Evolutionary conservation across 1,284 basidiomycete genomes (phyloP).

Genomic region (Trichosporon sp.): DNA sequence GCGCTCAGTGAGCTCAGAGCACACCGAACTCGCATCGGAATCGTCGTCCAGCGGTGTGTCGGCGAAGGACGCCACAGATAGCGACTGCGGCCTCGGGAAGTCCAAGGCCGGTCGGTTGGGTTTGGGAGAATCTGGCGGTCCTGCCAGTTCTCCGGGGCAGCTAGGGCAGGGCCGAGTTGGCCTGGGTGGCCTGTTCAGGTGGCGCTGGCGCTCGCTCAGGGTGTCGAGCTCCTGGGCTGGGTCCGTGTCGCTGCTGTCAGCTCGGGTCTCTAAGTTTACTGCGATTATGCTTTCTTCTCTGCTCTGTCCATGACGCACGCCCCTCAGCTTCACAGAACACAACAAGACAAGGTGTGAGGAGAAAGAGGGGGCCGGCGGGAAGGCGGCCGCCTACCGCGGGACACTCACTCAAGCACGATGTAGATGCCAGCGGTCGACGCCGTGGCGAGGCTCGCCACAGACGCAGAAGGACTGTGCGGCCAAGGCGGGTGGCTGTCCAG

Average conservation of each 20-base stretch:
- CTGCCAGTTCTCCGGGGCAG: not conserved
- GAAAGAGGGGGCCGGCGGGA: too few relatives aligned
- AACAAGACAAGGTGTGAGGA: not conserved
- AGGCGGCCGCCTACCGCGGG: too few relatives aligned
- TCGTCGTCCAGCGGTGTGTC: not conserved
- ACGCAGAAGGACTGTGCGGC: not conserved
- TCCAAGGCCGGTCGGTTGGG: not conserved
- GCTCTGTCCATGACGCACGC: too few relatives aligned
- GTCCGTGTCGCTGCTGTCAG: not conserved
- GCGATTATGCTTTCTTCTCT: too few relatives aligned
- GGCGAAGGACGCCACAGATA: not conserved
- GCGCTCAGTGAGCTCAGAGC: not conserved
- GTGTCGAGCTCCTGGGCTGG: not conserved
- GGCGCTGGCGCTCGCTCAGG: not conserved
- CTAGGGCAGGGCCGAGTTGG: too few relatives aligned
- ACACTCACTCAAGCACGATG: not conserved
- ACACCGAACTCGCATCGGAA: not conserved
- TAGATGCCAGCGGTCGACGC: not conserved
- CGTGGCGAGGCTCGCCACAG: not conserved
- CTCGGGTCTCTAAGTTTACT: too few relatives aligned
- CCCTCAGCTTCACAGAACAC: not conserved
- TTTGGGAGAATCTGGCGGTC: not conserved
- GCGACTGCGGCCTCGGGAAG: not conserved
- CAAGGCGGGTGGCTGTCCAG: not conserved
- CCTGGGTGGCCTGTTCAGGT: not conserved